Evolutionary conservation across 768 basidiomycete species (phyloP), one percentile per base, ranked within the genome.

Genomic region (Macrolepiota albuminosa): DNA sequence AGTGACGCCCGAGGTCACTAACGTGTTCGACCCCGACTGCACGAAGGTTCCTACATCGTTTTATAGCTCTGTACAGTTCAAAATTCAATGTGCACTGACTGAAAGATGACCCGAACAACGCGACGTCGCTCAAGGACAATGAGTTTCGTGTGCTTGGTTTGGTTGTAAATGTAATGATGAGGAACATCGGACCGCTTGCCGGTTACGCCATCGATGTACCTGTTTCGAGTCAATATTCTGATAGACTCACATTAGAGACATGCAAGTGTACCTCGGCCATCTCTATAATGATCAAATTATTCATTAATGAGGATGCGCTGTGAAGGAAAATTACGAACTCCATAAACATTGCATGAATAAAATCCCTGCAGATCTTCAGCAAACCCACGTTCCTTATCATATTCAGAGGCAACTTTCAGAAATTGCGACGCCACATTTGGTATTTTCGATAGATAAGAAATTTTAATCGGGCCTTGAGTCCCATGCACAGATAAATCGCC

Each of bases 161-260:
- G 76, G 54, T 76, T 80, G 63, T 85, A 84, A 53, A 85, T 69
- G 50, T 78, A 84, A 63, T 75, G 64, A 61, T 84, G 80, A 5
- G 86, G 75, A 1, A 78, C 66, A 62, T 87, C 85, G 0, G 85
- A 85, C 24, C 87, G 81, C 46, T 63, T 74, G 31, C 87, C 86
- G 3, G 78, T 82, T 16, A 70, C 67, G 2, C 65, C 69, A 56
- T 83, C 74, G 18, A 88, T 74, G 65, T 83, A 88, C 64, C 86
- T 89, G 4, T 21, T 14, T 50, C 13, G 31, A 21, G 9, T 34
- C 9, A 6, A 1, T 31, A 18, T 0, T 6, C 9, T 18, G 14
- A 33, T 2, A 48, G 33, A 14, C 34, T 48, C 9, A 9, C 14
- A 43, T n/a, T 6, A 43, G 10, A 21, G n/a, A 43, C 3, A 40